A percentile compares a stretch with the other conserved stretches of the same genome.
Conservation (phyloP, 495 filamentous ascomycete genomes). For the Penicillium argentinense region DNA sequence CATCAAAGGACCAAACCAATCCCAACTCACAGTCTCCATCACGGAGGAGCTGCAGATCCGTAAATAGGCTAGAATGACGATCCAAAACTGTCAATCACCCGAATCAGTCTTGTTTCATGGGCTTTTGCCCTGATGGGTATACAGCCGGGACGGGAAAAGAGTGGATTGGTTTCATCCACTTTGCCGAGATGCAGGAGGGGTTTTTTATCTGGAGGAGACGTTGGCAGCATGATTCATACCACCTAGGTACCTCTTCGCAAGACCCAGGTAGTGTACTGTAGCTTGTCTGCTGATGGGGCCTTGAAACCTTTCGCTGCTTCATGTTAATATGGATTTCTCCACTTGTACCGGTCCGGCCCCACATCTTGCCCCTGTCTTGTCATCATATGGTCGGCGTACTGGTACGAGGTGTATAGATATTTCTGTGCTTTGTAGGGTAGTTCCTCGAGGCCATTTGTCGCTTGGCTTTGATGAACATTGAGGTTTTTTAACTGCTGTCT, state of each 20-base stretch:
- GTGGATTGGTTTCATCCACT: neutral
- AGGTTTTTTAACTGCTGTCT: too few species aligned
- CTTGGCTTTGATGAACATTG: too few species aligned
- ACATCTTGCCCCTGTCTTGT: neutral
- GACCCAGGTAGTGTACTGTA: neutral
- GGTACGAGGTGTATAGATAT: too few species aligned
- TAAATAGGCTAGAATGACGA: neutral
- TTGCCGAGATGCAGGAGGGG: neutral
- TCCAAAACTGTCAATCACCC: neutral
- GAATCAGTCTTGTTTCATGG: neutral
- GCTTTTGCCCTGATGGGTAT: neutral
- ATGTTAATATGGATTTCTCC: neutral
- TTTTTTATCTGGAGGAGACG: too few species aligned
- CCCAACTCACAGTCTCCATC: too few species aligned
- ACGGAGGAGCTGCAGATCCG: neutral
- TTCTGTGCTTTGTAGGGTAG: too few species aligned
- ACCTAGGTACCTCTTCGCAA: too few species aligned
- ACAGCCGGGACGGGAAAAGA: neutral
- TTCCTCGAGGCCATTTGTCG: too few species aligned
- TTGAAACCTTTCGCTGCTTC: slow-evolving; percentile 2
- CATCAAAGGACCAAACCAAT: too few species aligned
- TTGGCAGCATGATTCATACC: too few species aligned
- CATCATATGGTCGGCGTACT: too few species aligned
- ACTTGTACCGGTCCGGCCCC: neutral
- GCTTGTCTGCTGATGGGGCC: neutral